A percentile compares a stretch with the other conserved stretches of the same genome.
Conservation (phyloP, 1,284 basidiomycete genomes). For the Ceraceosorus bombacis region DNA sequence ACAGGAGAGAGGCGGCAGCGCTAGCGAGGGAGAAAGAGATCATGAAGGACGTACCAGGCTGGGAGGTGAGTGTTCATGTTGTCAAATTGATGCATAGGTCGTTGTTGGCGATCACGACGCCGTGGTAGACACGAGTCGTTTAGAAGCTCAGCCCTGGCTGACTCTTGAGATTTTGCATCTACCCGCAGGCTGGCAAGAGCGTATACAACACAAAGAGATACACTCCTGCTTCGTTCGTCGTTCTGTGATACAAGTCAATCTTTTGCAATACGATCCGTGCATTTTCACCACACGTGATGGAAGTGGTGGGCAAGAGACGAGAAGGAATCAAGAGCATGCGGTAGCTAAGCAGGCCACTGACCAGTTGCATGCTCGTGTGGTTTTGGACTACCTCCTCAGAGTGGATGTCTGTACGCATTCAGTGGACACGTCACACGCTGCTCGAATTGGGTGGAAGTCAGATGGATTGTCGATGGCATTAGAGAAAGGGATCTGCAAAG, state of each 20-base stretch:
- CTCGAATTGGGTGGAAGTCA: too few species aligned
- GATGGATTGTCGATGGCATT: too few species aligned
- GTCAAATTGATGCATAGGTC: not conserved
- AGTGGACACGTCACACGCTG: too few species aligned
- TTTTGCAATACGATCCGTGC: too few species aligned
- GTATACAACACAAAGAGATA: slow-evolving; percentile 79
- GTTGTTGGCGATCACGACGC: not conserved
- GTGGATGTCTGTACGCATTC: too few species aligned
- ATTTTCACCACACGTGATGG: too few species aligned
- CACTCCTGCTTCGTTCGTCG: slow-evolving; percentile 57
- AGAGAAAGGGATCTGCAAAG: too few species aligned
- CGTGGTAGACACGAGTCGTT: not conserved
- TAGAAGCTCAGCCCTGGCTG: not conserved
- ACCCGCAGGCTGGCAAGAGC: slow-evolving; percentile 63
- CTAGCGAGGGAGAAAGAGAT: slow-evolving; percentile 75
- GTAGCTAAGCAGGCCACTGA: too few species aligned
- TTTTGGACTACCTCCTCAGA: too few species aligned
- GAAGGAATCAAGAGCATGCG: too few species aligned
- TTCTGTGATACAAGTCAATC: slow-evolving; percentile 37
- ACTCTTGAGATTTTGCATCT: not conserved
- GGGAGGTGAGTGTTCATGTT: slow-evolving; percentile 53
- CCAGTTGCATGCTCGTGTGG: too few species aligned
- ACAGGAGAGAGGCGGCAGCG: slow-evolving; percentile 73
- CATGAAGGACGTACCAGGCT: slow-evolving; percentile 89
- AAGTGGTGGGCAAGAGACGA: too few species aligned